These are phyloP conservation scores for Dryas alaskensis DNA, from an alignment of 306 rosid species.

Conservation along the genomic window DNA sequence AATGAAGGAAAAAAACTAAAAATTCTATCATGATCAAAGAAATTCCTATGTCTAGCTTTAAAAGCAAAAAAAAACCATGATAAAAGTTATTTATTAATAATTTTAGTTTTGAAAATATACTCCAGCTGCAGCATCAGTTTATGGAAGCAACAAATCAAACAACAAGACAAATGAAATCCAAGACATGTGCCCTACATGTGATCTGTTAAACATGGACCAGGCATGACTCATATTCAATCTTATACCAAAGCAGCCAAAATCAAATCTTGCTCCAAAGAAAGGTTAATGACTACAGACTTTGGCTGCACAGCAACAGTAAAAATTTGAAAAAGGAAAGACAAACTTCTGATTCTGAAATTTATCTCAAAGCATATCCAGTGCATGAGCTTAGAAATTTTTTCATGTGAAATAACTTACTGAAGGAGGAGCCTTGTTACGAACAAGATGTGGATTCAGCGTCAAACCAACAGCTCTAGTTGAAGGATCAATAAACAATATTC, in stretches of 20 bases:
- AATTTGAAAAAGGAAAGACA: neutral
- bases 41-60: neutral
- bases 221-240: neutral
- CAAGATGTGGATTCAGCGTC: conserved; percentile 88
- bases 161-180: neutral
- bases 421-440: conserved; percentile 74
- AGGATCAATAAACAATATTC: conserved; percentile 88
- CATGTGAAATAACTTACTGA: conserved; percentile 49
- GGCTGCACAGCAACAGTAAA: neutral
- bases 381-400: neutral
- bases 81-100: neutral
- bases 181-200: neutral
- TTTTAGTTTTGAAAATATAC: neutral
- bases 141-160: neutral
- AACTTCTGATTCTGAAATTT: conserved; percentile 12
- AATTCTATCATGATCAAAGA: neutral
- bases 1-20: neutral
- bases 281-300: neutral
- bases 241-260: neutral
- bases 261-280: neutral
- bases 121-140: neutral
- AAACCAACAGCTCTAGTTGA: conserved; percentile 89
- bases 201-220: neutral
- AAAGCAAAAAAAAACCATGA: neutral
- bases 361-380: neutral